phyloP scores from a whole-genome alignment of 257 asterid genomes.

The Solanum appendiculatum region DNA sequence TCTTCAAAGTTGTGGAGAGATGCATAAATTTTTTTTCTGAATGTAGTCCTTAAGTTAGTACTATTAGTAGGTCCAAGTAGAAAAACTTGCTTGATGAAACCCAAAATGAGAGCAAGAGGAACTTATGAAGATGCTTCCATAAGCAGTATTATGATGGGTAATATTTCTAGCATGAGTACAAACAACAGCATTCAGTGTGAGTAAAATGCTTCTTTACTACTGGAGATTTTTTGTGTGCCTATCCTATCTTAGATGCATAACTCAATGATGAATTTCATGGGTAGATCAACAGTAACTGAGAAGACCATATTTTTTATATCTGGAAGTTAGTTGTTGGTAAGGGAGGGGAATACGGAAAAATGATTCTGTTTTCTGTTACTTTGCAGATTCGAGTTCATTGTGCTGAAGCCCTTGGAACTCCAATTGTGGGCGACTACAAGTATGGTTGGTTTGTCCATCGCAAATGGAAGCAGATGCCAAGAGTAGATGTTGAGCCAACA shows the following conservation, averaged over 20 bases:
- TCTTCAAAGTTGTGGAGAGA: neutral
- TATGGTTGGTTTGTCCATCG: conserved; percentile 87
- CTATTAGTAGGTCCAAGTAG: neutral
- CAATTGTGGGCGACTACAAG: conserved; percentile 87
- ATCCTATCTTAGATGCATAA: neutral
- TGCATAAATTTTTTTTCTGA: neutral
- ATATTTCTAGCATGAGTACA: neutral
- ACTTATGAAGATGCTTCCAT: neutral
- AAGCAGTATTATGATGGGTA: neutral
- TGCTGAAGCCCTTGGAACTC: conserved; percentile 95
- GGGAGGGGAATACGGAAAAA: neutral
- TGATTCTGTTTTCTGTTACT: neutral
- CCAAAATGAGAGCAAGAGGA: neutral
- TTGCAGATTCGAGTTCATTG: conserved; percentile 87
- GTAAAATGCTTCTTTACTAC: neutral
- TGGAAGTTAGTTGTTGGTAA: neutral
- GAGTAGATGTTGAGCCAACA: conserved; percentile 69
- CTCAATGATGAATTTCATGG: too few relatives aligned
- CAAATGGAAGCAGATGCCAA: conserved; percentile 90
- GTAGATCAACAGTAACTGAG: neutral
- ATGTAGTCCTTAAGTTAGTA: neutral
- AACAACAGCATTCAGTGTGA: neutral
- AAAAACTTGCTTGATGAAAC: neutral
- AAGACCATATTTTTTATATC: neutral
- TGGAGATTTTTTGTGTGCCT: neutral